Base-by-base conservation (phyloP, 176 grass and related monocot species). In the Musa itinerans region DNA sequence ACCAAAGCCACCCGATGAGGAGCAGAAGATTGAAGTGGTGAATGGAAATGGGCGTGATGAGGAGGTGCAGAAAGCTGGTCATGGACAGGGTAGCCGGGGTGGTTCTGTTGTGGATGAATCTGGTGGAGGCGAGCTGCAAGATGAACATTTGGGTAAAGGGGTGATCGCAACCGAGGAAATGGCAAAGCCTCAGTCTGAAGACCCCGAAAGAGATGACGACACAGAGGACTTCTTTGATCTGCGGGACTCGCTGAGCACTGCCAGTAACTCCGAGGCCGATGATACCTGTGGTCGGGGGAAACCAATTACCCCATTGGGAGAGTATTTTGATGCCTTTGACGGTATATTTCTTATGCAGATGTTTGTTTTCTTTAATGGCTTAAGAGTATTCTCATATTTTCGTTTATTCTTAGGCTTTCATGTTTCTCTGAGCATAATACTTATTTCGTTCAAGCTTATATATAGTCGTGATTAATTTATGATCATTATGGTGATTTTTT, bases 271-370 rank as follows among this genome's bases (percentile, higher is more conserved):
- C 0, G 87, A 93, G 66, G 26, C 76, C 71, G 91, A 92, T 64
- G 90, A 90, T 82, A 79, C 51, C 54, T 83, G 71, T 9, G 86
- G 79, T 10, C 65, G 83, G 12, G 87, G 82, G 82, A 92, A 89
- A 62, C 83, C 83, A 21, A 80, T 68, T 50, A 86, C 90, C 52
- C 75, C 90, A 57, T 62, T 75, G 29, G 86, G 82, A 34, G 89
- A 99, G 74, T 99, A 89, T 54, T 99, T 88, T 54, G 96, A 99
- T 52, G 91, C 96, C 8, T 89, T 90, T 9, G 91, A 99, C 89
- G 95, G 95, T 99, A 94, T 27, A 25, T 27, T 80, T 77, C 49
- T 53, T 11, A 1, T 29, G n/a, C 5, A 27, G 4, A 58, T 29
- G 16, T 24, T 54, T 9, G 2, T 55, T 54, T 73, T n/a, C 12